A percentile compares a stretch with the other conserved stretches of the same genome.
phyloP scores from a whole-genome alignment of 495 filamentous ascomycete species.

The Pseudomonodictys pantanalensis region DNA sequence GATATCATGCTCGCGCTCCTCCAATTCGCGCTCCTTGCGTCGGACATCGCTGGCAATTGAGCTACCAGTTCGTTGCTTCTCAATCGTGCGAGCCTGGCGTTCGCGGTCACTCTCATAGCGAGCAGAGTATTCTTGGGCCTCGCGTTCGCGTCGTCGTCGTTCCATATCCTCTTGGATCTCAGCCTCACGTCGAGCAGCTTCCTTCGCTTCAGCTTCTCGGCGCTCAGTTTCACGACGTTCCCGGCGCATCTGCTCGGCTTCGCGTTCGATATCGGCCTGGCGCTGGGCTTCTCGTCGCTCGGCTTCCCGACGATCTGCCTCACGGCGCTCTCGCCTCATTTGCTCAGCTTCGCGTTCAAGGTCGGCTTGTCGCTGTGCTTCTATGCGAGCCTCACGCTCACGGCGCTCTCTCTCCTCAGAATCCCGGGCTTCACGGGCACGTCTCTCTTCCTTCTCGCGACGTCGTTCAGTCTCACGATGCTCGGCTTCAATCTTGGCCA shows the following conservation, averaged over 20 bases:
- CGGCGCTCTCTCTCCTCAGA: slow-evolving; percentile 29
- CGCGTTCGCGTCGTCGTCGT: slow-evolving; percentile 16
- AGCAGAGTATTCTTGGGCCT: slow-evolving; percentile 10
- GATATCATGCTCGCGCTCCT: slow-evolving; percentile 27
- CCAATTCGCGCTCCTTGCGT: slow-evolving; percentile 26
- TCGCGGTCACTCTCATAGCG: slow-evolving; percentile 16
- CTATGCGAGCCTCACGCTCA: slow-evolving; percentile 9
- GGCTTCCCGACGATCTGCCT: slow-evolving; percentile 17
- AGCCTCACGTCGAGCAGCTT: slow-evolving; percentile 16
- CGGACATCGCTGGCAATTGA: slow-evolving; percentile 22
- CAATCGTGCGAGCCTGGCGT: background rate
- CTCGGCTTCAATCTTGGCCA: slow-evolving; percentile 14
- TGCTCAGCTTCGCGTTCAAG: slow-evolving; percentile 13
- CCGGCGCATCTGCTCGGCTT: slow-evolving; percentile 24
- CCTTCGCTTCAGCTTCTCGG: slow-evolving; percentile 6
- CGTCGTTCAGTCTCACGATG: slow-evolving; percentile 11
- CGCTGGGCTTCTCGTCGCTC: slow-evolving; percentile 24
- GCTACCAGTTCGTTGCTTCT: slow-evolving; percentile 22
- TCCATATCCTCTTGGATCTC: slow-evolving; percentile 17
- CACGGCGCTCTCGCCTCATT: slow-evolving; percentile 2
- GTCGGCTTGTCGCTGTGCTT: slow-evolving; percentile 20
- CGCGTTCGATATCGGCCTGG: slow-evolving; percentile 18
- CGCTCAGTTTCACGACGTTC: slow-evolving; percentile 23
- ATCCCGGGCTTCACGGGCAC: slow-evolving; percentile 22
- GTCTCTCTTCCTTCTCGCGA: slow-evolving; percentile 19